Conservation (phyloP, 768 basidiomycete species). For the Podaxis sp. region DNA sequence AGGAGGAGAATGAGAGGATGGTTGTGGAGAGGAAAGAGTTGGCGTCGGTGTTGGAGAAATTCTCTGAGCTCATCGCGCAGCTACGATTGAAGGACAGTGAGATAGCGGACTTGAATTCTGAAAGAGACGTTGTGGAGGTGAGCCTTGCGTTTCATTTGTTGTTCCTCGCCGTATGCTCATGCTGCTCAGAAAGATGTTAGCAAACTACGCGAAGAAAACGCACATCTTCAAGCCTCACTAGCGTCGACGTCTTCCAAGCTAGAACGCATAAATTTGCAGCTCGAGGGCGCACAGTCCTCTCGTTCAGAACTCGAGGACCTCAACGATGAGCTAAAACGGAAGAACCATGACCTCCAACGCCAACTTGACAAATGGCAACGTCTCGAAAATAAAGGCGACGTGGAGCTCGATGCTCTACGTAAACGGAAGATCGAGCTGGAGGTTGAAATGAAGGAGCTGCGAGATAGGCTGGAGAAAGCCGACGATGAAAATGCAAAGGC, state of each 20-base stretch:
- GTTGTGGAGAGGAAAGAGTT: slow-evolving; percentile 47
- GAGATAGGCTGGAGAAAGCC: slow-evolving; percentile 34
- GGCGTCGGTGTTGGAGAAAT: slow-evolving; percentile 40
- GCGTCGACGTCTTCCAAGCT: slow-evolving; percentile 51
- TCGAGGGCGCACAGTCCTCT: slow-evolving; percentile 55
- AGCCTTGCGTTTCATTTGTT: slow-evolving; percentile 11
- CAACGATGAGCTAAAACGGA: slow-evolving; percentile 59
- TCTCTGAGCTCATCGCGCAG: slow-evolving; percentile 28
- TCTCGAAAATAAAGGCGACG: slow-evolving; percentile 63
- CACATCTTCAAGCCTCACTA: slow-evolving; percentile 46
- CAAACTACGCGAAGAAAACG: slow-evolving; percentile 48
- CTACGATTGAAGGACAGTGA: slow-evolving; percentile 39
- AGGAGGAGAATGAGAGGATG: slow-evolving; percentile 51
- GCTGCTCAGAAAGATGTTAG: slow-evolving; percentile 33
- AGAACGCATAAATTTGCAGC: slow-evolving; percentile 55
- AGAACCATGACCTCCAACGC: slow-evolving; percentile 52
- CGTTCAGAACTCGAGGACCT: slow-evolving; percentile 53
- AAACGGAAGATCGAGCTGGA: slow-evolving; percentile 60
- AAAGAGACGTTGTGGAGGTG: slow-evolving; percentile 50
- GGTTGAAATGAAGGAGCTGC: slow-evolving; percentile 47
- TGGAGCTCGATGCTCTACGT: slow-evolving; percentile 53
- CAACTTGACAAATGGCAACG: slow-evolving; percentile 72
- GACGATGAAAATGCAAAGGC: slow-evolving; percentile 34
- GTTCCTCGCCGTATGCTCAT: background rate
- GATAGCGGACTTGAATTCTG: slow-evolving; percentile 37